Conservation (phyloP, 2,329 filamentous ascomycete species). For the Fusarium avenaceum region DNA sequence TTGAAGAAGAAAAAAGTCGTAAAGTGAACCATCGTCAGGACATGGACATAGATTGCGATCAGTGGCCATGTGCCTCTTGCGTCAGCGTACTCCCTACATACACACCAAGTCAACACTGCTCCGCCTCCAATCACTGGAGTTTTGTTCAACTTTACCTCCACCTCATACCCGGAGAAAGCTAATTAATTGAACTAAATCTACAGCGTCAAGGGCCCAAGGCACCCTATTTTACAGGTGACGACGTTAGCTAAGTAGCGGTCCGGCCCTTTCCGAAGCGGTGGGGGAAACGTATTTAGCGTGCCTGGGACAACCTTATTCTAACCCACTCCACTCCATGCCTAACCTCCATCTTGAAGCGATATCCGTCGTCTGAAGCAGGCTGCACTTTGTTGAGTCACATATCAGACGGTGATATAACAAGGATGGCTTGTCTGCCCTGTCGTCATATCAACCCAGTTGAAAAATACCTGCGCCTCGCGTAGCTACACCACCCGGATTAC, state of each 20-base stretch:
- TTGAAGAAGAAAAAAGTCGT: neutral
- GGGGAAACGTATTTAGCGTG: slow-evolving; percentile 31
- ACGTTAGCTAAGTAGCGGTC: slow-evolving; percentile 25
- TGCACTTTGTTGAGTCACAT: neutral
- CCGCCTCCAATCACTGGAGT: neutral
- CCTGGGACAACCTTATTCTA: slow-evolving; percentile 39
- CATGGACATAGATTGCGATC: neutral
- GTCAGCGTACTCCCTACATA: neutral
- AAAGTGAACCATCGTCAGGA: neutral
- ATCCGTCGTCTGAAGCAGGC: neutral
- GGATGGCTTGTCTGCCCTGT: neutral
- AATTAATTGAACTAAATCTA: neutral
- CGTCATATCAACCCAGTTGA: neutral
- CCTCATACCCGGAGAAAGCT: slow-evolving; percentile 7
- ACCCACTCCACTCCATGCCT: slow-evolving; percentile 4
- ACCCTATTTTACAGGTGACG: neutral
- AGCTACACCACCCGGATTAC: neutral
- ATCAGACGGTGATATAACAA: neutral
- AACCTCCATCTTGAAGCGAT: neutral
- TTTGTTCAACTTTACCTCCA: neutral
- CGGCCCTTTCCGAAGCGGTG: slow-evolving; percentile 20
- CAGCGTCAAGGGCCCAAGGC: slow-evolving; percentile 2
- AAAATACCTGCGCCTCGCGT: slow-evolving; percentile 4
- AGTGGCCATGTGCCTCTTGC: neutral
- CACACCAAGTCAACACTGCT: too few relatives aligned